Percentiles rank a stretch among this genome's conserved stretches.
These are phyloP conservation scores for Lobosporangium transversale DNA, from an alignment of 192 early-diverging fungal species.

Conservation along the genomic window DNA sequence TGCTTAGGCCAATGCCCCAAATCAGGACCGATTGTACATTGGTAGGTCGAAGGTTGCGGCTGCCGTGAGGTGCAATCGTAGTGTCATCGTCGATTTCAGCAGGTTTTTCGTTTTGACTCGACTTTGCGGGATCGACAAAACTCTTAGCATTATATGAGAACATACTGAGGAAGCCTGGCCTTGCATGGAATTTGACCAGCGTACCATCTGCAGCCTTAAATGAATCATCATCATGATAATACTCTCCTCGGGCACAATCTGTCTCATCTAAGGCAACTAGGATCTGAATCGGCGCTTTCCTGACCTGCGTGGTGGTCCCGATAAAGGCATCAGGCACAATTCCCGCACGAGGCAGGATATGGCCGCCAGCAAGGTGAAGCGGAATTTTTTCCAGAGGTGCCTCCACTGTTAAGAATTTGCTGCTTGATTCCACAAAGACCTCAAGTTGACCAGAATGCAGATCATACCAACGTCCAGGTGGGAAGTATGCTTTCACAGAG, in stretches of 20 bases:
- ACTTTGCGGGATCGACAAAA: background rate
- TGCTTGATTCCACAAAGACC: constrained; percentile 9
- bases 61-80: background rate
- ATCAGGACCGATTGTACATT: constrained; percentile 4
- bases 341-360: constrained; percentile 60
- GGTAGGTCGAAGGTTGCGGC: background rate
- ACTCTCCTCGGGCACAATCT: constrained; percentile 58
- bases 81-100: background rate
- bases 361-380: constrained; percentile 69
- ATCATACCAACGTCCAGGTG: constrained; percentile 70
- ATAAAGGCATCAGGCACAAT: constrained; percentile 51
- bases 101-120: background rate
- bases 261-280: constrained; percentile 62
- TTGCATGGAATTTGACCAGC: constrained; percentile 13
- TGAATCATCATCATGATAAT: constrained; percentile 69
- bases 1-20: constrained; percentile 18
- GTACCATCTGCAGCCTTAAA: constrained; percentile 20
- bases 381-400: constrained; percentile 67
- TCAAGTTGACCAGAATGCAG: constrained; percentile 49
- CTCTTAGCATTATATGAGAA: background rate
- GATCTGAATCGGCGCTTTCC: constrained; percentile 53
- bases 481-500: constrained; percentile 66
- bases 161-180: constrained; percentile 13
- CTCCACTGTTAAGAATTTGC: constrained; percentile 40
- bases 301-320: constrained; percentile 40